A percentile compares a stretch with the other conserved stretches of the same genome.
Conservation (phyloP, 2,329 filamentous ascomycete species). For the Beauveria bassiana region DNA sequence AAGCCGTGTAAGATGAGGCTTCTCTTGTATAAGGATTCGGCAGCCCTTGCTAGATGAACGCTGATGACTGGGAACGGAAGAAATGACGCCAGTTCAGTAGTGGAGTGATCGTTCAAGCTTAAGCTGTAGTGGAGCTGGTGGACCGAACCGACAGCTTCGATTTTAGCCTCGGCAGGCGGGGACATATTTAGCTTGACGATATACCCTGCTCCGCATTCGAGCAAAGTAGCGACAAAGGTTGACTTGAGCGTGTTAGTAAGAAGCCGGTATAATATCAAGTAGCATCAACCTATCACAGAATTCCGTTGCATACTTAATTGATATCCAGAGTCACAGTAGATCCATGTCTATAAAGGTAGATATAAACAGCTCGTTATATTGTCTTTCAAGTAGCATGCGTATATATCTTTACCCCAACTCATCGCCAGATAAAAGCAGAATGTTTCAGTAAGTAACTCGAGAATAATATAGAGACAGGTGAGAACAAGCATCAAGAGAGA, state of each 20-base stretch:
- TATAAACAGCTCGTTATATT: neutral
- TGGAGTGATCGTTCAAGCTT: neutral
- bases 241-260: too few species aligned
- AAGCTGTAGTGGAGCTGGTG: too few species aligned
- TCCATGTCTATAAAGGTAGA: neutral
- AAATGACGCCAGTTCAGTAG: neutral
- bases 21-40: neutral
- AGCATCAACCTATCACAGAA: neutral
- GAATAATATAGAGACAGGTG: neutral
- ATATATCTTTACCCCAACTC: neutral
- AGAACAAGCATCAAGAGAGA: neutral
- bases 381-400: neutral
- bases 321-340: neutral
- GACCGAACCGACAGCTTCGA: neutral
- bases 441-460: neutral
- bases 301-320: neutral
- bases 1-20: neutral
- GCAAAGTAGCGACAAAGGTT: neutral
- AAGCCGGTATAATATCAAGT: too few species aligned
- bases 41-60: neutral
- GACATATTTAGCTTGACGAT: neutral
- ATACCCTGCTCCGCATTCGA: neutral
- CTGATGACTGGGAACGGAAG: neutral
- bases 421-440: neutral
- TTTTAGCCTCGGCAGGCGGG: slow-evolving; percentile 1